Base-by-base conservation (phyloP, 2,329 filamentous ascomycete species). In the Helotiales sp. region DNA sequence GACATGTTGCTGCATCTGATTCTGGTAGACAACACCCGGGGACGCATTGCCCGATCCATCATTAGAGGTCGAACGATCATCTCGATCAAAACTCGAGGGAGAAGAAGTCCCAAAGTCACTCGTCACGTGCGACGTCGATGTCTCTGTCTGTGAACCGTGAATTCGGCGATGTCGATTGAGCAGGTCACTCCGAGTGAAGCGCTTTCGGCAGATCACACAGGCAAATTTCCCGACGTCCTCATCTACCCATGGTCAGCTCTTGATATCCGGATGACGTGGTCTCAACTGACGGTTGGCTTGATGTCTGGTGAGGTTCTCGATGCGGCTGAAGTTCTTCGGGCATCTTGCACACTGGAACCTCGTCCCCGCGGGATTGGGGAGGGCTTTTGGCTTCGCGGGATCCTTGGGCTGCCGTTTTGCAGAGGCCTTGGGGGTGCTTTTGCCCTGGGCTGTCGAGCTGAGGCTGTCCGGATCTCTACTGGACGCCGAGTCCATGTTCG, bases 251-350 rank as follows among this genome's bases (percentile, higher is more conserved):
- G n/a, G n/a, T n/a, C n/a, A n/a, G n/a, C n/a, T n/a, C n/a, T n/a
- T n/a, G n/a, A n/a, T n/a, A n/a, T n/a, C n/a, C n/a, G n/a, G n/a
- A n/a, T n/a, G n/a, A n/a, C 42, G 15, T 8, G 31, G 24, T 7
- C 19, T n/a, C 8, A 17, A 60, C 67, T 65, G 48, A 70, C 68
- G 68, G 56, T 70, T 70, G 9, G 68, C 68, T 52, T 67, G 65
- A 60, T 70, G 67, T n/a, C 68, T 55, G 2, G 66, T 69, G 15
- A 70, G 34, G 54, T 70, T 70, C 55, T 69, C 68, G 29, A 69
- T 67, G 36, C 68, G 63, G 48, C 60, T 68, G 61, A 68, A 70
- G 24, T 64, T 69, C 58, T 70, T 70, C 2, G 67, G 65, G 55
- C 68, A 70, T 47, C 59, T 57, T 9, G 65, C 55, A 54, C 68